Percentiles rank a stretch among this genome's conserved stretches.
Conservation (phyloP, 495 filamentous ascomycete species). For the Talaromyces trachyspermus region DNA sequence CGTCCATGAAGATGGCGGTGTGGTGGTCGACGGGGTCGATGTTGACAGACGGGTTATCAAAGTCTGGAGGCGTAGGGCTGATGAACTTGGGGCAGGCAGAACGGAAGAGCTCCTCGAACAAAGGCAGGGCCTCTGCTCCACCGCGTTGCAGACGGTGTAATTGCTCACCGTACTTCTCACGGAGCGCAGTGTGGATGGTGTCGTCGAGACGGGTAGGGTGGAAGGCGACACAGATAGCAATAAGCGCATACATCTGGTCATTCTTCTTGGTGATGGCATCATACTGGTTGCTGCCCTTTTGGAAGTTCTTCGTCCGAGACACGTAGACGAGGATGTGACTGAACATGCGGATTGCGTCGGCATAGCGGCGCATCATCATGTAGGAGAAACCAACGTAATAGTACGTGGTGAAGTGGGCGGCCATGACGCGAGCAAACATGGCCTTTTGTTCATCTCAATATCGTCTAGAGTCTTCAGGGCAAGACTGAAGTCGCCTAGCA, state of each 20-base stretch:
- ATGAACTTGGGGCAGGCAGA: constrained; percentile 98
- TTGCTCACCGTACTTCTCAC: constrained; percentile 98
- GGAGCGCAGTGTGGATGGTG: constrained; percentile 94
- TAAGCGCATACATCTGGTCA: constrained; percentile 98
- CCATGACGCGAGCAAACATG: constrained; percentile 99
- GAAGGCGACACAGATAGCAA: constrained; percentile 97
- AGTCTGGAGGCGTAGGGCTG: constrained; percentile 92
- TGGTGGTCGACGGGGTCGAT: constrained; percentile 97
- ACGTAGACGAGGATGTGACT: constrained; percentile 99
- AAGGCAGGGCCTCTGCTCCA: constrained; percentile 85
- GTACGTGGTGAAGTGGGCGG: constrained; percentile 98
- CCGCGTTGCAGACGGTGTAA: constrained; percentile 91
- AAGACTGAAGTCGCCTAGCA: constrained; percentile 95
- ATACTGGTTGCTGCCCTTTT: constrained; percentile 91
- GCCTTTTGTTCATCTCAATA: constrained; percentile 99
- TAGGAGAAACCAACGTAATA: constrained; percentile 99
- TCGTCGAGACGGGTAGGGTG: constrained; percentile 94
- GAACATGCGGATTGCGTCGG: constrained; percentile 98
- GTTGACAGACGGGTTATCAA: constrained; percentile 89
- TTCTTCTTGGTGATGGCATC: constrained; percentile 99
- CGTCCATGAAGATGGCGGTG: constrained; percentile 95
- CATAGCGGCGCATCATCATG: constrained; percentile 99
- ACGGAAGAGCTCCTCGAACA: constrained; percentile 96
- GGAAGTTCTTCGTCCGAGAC: constrained; percentile 98
- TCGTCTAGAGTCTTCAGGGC: constrained; percentile 98